Conservation (phyloP, 352 stramenopile species). For the Phytophthora pinifolia region DNA sequence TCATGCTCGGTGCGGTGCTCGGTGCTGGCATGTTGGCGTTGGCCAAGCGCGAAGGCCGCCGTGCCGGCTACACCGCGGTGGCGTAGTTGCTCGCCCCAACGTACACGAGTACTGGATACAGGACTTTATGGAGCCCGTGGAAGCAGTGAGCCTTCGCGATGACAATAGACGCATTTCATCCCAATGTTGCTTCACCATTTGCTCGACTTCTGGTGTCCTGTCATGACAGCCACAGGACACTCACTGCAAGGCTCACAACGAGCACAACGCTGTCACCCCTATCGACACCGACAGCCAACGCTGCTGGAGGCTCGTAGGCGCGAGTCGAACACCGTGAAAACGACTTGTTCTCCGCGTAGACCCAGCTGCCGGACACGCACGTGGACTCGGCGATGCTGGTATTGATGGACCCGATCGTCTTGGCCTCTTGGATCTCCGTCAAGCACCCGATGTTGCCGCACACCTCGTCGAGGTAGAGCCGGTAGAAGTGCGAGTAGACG, state of each 20-base stretch:
- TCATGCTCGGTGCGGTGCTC: conserved; percentile 40
- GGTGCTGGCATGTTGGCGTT: conserved; percentile 37
- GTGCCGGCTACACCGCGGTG: conserved; percentile 40
- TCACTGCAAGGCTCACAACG: neutral
- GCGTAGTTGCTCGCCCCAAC: conserved; percentile 12
- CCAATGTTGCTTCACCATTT: neutral
- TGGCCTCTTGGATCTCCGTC: conserved; percentile 44
- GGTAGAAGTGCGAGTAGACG: conserved; percentile 74
- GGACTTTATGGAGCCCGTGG: conserved; percentile 4
- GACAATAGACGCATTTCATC: conserved; percentile 9
- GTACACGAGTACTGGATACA: neutral
- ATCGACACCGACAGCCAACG: neutral
- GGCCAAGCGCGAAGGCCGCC: conserved; percentile 33
- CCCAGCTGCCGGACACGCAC: conserved; percentile 55
- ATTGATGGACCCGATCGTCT: conserved; percentile 27
- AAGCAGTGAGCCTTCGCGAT: conserved; percentile 1
- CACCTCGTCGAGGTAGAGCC: conserved; percentile 60
- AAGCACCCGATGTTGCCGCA: conserved; percentile 67
- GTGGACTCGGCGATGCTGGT: conserved; percentile 34
- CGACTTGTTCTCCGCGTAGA: conserved; percentile 42
- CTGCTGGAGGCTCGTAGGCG: conserved; percentile 38
- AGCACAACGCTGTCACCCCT: neutral
- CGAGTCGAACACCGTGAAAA: conserved; percentile 65
- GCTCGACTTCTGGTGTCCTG: neutral
- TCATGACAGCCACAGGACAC: conserved; percentile 10